Evolutionary conservation across 78 protist species (phyloP).

Genomic region (Dictyostelium purpureum): DNA sequence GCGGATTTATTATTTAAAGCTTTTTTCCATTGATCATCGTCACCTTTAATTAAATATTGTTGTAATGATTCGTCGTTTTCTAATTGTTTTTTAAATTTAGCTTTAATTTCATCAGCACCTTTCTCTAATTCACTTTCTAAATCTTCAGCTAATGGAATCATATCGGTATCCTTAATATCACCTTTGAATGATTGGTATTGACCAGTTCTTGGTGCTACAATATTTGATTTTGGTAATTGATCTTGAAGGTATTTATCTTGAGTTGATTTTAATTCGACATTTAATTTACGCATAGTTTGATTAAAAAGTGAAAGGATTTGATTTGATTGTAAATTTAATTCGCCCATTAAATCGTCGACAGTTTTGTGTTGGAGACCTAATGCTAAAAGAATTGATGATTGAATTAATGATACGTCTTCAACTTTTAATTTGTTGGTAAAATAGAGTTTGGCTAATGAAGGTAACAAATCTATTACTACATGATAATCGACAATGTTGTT

Average conservation of each 20-base stretch:
- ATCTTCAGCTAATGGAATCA: conserved; percentile 37
- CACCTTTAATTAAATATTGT: conserved; percentile 28
- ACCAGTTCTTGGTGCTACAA: conserved; percentile 41
- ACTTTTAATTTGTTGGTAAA: conserved; percentile 65
- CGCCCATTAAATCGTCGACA: conserved; percentile 76
- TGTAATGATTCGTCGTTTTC: neutral
- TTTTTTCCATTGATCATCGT: conserved; percentile 52
- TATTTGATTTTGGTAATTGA: neutral
- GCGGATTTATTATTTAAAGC: conserved; percentile 8
- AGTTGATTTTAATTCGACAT: neutral
- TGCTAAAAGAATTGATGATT: conserved; percentile 91
- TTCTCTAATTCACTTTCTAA: conserved; percentile 27
- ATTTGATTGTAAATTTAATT: conserved; percentile 21
- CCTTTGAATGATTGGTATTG: conserved; percentile 52
- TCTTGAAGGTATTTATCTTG: conserved; percentile 48
- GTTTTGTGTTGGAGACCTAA: conserved; percentile 93
- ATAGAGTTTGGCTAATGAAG: conserved; percentile 82
- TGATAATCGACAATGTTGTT: conserved; percentile 91
- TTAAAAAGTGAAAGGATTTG: conserved; percentile 73
- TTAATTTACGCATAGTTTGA: conserved; percentile 68
- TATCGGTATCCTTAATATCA: conserved; percentile 27
- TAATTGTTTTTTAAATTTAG: neutral
- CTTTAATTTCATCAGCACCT: conserved; percentile 27
- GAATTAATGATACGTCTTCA: conserved; percentile 73
- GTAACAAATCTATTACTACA: conserved; percentile 94